A percentile compares a stretch with the other conserved stretches of the same genome.
Evolutionary conservation across 257 asterid species (phyloP).

Genomic region (Thymus mandschuricus): DNA sequence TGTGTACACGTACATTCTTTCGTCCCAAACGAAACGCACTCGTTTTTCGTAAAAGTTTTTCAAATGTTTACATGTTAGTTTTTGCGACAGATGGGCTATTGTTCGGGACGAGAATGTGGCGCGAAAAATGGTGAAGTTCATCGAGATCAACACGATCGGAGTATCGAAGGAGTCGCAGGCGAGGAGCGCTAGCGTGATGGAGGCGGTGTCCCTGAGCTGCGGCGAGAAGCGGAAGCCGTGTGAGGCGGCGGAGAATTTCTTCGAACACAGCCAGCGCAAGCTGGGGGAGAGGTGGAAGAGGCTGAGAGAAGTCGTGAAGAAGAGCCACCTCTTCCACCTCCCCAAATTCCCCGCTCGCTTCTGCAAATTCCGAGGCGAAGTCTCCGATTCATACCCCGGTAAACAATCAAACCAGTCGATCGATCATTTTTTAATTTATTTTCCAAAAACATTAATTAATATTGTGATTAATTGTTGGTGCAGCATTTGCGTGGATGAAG

Average conservation of each 20-base stretch:
- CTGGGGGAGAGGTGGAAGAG: slow-evolving; percentile 67
- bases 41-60: too few species aligned
- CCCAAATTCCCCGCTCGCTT: slow-evolving; percentile 50
- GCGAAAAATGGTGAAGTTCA: slow-evolving; percentile 67
- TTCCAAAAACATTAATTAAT: not conserved
- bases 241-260: slow-evolving; percentile 50
- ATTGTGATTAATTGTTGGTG: not conserved
- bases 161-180: slow-evolving; percentile 88
- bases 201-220: slow-evolving; percentile 62
- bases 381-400: slow-evolving; percentile 65
- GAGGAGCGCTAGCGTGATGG: slow-evolving; percentile 67
- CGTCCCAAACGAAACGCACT: too few species aligned
- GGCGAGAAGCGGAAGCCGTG: slow-evolving; percentile 36
- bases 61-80: too few species aligned
- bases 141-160: slow-evolving; percentile 76
- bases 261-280: slow-evolving; percentile 41
- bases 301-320: slow-evolving; percentile 43
- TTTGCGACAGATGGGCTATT: slow-evolving; percentile 64
- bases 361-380: slow-evolving; percentile 54
- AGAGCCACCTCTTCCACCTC: slow-evolving; percentile 38
- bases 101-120: slow-evolving; percentile 69
- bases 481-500: slow-evolving; percentile 91
- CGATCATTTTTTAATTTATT: too few species aligned
- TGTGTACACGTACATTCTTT: too few species aligned
- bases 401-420: not conserved